Percentiles rank a stretch among this genome's conserved stretches.
These are phyloP conservation scores for Geotrichum europaeum DNA, from an alignment of 1,139 yeast genomes.

Conservation along the genomic window DNA sequence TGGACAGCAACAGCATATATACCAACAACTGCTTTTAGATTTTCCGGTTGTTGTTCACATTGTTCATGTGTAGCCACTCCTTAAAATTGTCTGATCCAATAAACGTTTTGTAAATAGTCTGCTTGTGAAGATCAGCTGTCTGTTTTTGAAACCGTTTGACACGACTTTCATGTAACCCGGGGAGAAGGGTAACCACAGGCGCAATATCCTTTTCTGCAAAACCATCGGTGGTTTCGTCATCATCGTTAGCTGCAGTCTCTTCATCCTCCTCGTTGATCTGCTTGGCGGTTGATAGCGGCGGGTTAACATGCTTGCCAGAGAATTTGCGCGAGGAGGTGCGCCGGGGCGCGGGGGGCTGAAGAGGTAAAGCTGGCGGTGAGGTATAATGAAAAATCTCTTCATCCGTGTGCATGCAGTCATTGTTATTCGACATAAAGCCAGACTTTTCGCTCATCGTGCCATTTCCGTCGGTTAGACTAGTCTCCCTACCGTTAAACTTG, in stretches of 20 bases:
- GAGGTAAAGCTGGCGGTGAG: slow-evolving; percentile 1
- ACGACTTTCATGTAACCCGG: neutral
- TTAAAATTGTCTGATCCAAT: neutral
- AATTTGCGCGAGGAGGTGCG: neutral
- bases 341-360: slow-evolving; percentile 2
- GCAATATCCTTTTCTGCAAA: neutral
- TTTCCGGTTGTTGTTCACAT: neutral
- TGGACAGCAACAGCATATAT: neutral
- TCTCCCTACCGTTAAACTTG: neutral
- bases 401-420: neutral
- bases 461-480: neutral
- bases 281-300: neutral
- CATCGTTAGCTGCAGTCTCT: neutral
- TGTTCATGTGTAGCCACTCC: slow-evolving; percentile 7
- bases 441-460: neutral
- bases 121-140: slow-evolving; percentile 7
- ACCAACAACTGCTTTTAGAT: neutral
- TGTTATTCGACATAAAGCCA: neutral
- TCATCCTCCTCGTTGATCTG: neutral
- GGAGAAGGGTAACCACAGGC: neutral
- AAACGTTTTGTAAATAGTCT: slow-evolving; percentile 7
- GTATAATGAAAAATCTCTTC: neutral
- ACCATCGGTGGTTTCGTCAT: neutral
- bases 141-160: neutral
- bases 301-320: neutral